Percentiles rank a stretch among this genome's conserved stretches.
Evolutionary conservation across 2,329 filamentous ascomycete genomes (phyloP).

Genomic region (Fusarium clavum): DNA sequence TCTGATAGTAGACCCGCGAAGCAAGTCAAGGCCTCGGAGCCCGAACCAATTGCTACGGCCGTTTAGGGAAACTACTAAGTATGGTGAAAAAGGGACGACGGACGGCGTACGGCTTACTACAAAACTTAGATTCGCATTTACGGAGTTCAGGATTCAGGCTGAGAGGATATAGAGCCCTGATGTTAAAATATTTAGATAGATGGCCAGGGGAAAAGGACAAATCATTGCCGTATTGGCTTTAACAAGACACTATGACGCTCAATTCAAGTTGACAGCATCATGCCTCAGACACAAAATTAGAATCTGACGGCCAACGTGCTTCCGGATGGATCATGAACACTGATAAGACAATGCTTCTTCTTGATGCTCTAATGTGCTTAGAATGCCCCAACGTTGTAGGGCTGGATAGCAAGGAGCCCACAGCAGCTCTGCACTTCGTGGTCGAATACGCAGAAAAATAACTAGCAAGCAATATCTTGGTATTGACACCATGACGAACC

Average conservation of each 20-base stretch:
- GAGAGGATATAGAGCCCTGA: constrained; percentile 2
- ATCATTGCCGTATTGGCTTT: not conserved
- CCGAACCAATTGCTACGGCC: constrained; percentile 38
- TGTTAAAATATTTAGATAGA: constrained; percentile 5
- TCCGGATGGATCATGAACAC: not conserved
- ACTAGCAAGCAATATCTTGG: constrained; percentile 5
- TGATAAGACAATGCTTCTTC: not conserved
- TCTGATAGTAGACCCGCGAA: constrained; percentile 50
- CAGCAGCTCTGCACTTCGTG: not conserved
- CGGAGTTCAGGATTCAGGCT: constrained; percentile 37
- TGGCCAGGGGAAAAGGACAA: not conserved
- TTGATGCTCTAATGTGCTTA: not conserved
- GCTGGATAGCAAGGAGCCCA: not conserved
- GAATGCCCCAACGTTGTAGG: not conserved
- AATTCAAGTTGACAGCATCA: not conserved
- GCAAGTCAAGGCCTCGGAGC: constrained; percentile 40
- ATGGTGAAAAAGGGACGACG: not conserved
- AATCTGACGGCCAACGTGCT: not conserved
- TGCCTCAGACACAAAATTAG: not conserved
- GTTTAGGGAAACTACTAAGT: constrained; percentile 7
- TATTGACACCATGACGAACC: not conserved
- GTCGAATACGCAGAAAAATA: not conserved
- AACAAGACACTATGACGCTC: not conserved
- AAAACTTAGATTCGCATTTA: constrained; percentile 31
- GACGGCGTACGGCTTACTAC: constrained; percentile 16